Percentiles rank a stretch among this genome's conserved stretches.
phyloP scores from a whole-genome alignment of 1,284 basidiomycete species.

The Moesziomyces antarcticus region DNA sequence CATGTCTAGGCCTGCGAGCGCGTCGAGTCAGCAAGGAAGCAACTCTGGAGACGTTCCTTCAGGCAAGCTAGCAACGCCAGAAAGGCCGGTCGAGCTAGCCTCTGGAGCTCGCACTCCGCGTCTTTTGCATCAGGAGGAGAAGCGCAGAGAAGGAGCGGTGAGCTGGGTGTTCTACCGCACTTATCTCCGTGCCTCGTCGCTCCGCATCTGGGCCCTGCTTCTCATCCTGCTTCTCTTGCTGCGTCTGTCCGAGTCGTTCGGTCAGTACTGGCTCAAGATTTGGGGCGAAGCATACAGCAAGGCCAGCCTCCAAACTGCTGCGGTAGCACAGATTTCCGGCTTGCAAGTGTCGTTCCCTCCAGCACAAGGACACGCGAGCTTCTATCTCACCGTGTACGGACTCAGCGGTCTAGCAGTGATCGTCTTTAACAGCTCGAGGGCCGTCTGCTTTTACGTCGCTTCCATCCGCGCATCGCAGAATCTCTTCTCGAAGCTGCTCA shows the following conservation, averaged over 20 bases:
- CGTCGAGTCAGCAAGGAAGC: not conserved
- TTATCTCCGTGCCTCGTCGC: constrained; percentile 45
- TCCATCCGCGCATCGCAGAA: constrained; percentile 45
- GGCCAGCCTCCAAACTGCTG: not conserved
- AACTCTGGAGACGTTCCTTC: not conserved
- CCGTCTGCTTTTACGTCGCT: constrained; percentile 42
- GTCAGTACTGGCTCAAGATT: constrained; percentile 59
- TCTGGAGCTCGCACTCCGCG: constrained; percentile 37
- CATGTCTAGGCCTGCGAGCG: not conserved
- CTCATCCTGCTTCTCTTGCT: constrained; percentile 29
- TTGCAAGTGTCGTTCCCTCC: constrained; percentile 24
- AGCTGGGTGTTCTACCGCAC: constrained; percentile 47
- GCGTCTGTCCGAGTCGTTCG: constrained; percentile 39
- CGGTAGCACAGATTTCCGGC: not conserved
- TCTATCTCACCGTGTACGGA: constrained; percentile 44
- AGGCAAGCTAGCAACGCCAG: not conserved
- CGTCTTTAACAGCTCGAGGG: constrained; percentile 37
- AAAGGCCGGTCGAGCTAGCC: constrained; percentile 7
- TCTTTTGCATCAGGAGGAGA: constrained; percentile 54
- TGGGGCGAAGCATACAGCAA: constrained; percentile 56
- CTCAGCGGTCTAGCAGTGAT: constrained; percentile 40
- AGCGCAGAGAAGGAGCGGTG: constrained; percentile 45
- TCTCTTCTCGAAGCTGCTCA: constrained; percentile 56
- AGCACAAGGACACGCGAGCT: constrained; percentile 23
- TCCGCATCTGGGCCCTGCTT: constrained; percentile 31